Conservation (phyloP, 352 stramenopile genomes). For the Pythium biforme region DNA sequence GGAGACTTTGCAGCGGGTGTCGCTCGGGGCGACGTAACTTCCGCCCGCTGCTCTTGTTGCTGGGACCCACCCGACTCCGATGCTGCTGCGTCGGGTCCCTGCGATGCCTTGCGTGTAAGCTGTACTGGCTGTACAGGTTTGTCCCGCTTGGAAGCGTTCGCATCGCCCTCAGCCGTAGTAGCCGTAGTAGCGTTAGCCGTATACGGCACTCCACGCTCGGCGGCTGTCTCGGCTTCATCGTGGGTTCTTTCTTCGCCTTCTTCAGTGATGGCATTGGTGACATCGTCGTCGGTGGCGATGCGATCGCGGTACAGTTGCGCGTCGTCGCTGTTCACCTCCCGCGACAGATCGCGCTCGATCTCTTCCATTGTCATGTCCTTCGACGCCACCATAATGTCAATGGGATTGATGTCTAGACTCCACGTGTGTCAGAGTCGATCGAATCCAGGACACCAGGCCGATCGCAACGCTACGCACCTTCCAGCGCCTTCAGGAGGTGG, state of each 20-base stretch:
- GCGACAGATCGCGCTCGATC: constrained; percentile 49
- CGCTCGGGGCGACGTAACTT: neutral
- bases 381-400: constrained; percentile 58
- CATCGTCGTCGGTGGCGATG: constrained; percentile 16
- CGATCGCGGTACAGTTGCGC: constrained; percentile 44
- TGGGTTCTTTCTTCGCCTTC: neutral
- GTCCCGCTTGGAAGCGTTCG: neutral
- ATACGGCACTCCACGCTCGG: too few relatives aligned
- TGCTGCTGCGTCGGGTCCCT: neutral
- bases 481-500: constrained; percentile 49
- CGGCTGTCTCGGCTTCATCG: neutral
- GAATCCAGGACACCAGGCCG: neutral
- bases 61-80: neutral
- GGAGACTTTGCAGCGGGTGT: neutral
- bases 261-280: neutral
- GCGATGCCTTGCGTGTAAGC: neutral
- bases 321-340: constrained; percentile 41
- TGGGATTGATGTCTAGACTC: constrained; percentile 43
- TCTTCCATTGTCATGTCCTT: constrained; percentile 43
- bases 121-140: neutral
- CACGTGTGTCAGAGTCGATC: too few relatives aligned
- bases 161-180: neutral
- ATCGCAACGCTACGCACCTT: constrained; percentile 27
- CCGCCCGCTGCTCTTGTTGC: neutral
- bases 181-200: neutral